Conservation (phyloP, 805 yeast species). For the Grigorovia humatica region DNA sequence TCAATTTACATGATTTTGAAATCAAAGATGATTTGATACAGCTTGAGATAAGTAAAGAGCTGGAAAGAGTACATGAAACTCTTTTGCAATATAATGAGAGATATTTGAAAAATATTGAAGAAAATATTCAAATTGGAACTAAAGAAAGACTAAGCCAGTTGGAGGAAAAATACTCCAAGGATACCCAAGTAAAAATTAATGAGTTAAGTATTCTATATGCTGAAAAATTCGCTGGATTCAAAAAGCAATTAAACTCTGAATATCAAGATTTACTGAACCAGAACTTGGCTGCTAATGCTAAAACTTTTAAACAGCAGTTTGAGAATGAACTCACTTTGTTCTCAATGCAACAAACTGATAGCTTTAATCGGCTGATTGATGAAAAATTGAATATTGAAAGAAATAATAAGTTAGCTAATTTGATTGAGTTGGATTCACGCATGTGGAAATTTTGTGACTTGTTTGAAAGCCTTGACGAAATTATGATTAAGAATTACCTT, state of each 20-base stretch:
- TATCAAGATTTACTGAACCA: conserved; percentile 45
- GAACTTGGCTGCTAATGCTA: conserved; percentile 61
- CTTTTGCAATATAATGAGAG: conserved; percentile 10
- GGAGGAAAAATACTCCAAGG: conserved; percentile 15
- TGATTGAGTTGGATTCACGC: conserved; percentile 48
- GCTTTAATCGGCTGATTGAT: conserved; percentile 47
- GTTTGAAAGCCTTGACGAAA: conserved; percentile 33
- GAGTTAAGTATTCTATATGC: conserved; percentile 33
- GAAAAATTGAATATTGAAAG: conserved; percentile 64
- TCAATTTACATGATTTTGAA: conserved; percentile 19
- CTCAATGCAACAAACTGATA: conserved; percentile 57
- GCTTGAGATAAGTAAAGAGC: conserved; percentile 15
- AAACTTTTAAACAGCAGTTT: conserved; percentile 58
- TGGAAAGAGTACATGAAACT: conserved; percentile 8
- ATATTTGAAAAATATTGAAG: conserved; percentile 9
- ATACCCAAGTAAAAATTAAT: conserved; percentile 37
- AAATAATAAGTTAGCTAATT: conserved; percentile 61
- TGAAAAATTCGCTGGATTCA: conserved; percentile 51
- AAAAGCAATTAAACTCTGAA: conserved; percentile 47
- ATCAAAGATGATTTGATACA: conserved; percentile 17
- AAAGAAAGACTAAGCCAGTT: conserved; percentile 12
- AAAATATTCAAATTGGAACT: conserved; percentile 10
- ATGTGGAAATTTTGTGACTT: conserved; percentile 36
- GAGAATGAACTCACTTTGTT: conserved; percentile 61
- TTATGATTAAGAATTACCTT: conserved; percentile 31